phyloP scores from a whole-genome alignment of 2,329 filamentous ascomycete species.

The Exutisphaerella laricina region DNA sequence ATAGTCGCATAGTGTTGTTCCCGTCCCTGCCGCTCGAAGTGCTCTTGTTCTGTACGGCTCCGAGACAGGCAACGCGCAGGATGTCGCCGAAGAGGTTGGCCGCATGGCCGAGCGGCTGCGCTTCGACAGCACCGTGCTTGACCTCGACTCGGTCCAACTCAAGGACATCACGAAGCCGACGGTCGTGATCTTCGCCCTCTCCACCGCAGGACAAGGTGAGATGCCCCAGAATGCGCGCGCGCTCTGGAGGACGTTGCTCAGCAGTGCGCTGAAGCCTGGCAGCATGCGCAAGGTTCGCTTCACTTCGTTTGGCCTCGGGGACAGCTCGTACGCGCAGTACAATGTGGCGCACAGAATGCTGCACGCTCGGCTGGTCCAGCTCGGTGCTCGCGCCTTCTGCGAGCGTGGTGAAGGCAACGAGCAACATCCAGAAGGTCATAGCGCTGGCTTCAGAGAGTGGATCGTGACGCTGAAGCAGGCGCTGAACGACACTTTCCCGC shows the following conservation, averaged over 20 bases:
- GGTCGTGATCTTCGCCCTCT: slow-evolving; percentile 73
- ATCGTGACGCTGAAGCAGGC: slow-evolving; percentile 56
- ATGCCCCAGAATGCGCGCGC: slow-evolving; percentile 73
- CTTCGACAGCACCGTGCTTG: slow-evolving; percentile 68
- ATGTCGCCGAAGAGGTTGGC: slow-evolving; percentile 80
- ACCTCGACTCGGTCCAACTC: slow-evolving; percentile 69
- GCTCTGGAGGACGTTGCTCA: slow-evolving; percentile 81
- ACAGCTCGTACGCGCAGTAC: slow-evolving; percentile 89
- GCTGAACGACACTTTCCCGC: slow-evolving; percentile 62
- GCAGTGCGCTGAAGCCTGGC: slow-evolving; percentile 67
- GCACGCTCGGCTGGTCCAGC: slow-evolving; percentile 72
- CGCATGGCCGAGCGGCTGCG: slow-evolving; percentile 68
- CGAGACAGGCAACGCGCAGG: slow-evolving; percentile 90
- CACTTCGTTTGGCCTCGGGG: slow-evolving; percentile 83
- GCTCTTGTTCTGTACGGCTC: slow-evolving; percentile 83
- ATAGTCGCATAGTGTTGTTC: not conserved
- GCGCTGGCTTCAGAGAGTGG: slow-evolving; percentile 34
- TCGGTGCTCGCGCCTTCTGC: slow-evolving; percentile 73
- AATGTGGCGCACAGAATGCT: slow-evolving; percentile 92
- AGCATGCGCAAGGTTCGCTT: slow-evolving; percentile 67
- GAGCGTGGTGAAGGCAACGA: slow-evolving; percentile 84
- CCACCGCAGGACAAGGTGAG: slow-evolving; percentile 92
- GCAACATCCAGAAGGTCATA: slow-evolving; percentile 82
- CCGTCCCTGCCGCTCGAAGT: slow-evolving; percentile 32
- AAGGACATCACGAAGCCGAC: slow-evolving; percentile 42